A percentile compares a stretch with the other conserved stretches of the same genome.
Evolutionary conservation across 1,139 yeast species (phyloP).

Genomic region (Taphrina communis): DNA sequence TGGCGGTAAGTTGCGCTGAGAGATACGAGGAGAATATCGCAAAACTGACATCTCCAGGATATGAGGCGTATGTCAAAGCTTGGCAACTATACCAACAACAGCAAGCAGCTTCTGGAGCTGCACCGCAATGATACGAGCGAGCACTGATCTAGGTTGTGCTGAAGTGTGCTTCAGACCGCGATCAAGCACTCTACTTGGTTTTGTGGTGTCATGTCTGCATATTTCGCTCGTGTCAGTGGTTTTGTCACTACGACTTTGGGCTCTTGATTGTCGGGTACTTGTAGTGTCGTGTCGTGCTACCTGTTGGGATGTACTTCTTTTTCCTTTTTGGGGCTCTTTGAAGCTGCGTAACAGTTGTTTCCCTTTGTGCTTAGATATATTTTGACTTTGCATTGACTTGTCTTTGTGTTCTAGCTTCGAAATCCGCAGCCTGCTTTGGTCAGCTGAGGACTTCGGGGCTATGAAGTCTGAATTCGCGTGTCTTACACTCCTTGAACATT

Average conservation of each 20-base stretch:
- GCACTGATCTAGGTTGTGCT: not conserved
- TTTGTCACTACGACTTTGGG: not conserved
- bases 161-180: not conserved
- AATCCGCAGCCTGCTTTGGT: too few relatives aligned
- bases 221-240: not conserved
- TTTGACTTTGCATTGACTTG: constrained; percentile 6
- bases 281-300: constrained; percentile 2
- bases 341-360: constrained; percentile 1
- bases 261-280: not conserved
- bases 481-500: too few relatives aligned
- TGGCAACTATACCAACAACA: constrained; percentile 39
- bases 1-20: constrained; percentile 18
- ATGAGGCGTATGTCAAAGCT: constrained; percentile 36
- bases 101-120: constrained; percentile 5
- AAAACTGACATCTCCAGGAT: constrained; percentile 12
- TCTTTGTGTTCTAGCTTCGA: not conserved
- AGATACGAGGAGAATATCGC: too few relatives aligned
- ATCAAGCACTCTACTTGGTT: not conserved
- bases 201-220: not conserved
- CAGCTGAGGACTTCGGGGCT: too few relatives aligned
- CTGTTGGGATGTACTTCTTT: not conserved
- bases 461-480: too few relatives aligned
- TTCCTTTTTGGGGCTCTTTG: not conserved
- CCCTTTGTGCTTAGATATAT: constrained; percentile 3
- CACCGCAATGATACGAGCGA: not conserved